Evolutionary conservation across 768 basidiomycete genomes (phyloP).

Genomic region (Cubamyces lactineus): DNA sequence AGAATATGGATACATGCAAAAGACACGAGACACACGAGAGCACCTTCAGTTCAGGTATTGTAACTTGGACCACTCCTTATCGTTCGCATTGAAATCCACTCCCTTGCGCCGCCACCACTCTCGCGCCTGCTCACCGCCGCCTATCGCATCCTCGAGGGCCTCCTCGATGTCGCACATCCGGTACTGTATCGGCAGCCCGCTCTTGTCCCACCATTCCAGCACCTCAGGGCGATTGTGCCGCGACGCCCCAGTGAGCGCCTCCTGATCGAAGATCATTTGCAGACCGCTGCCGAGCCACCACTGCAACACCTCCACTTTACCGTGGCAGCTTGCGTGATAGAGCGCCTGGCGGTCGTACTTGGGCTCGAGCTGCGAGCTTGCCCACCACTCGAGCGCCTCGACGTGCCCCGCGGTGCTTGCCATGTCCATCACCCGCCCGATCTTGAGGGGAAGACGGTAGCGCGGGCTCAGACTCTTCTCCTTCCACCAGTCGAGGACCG

Average conservation of each 20-base stretch:
- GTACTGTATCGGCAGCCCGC: constrained; percentile 79
- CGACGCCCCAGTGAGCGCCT: constrained; percentile 79
- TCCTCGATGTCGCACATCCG: constrained; percentile 92
- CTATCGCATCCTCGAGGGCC: constrained; percentile 85
- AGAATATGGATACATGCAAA: constrained; percentile 13
- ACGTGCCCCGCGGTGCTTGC: constrained; percentile 80
- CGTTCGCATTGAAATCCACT: constrained; percentile 80
- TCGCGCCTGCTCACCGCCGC: constrained; percentile 74
- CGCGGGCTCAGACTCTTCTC: constrained; percentile 44
- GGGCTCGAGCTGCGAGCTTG: constrained; percentile 71
- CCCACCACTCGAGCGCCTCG: constrained; percentile 84
- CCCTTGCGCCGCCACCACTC: constrained; percentile 84
- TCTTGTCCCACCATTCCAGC: constrained; percentile 87
- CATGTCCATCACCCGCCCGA: constrained; percentile 85
- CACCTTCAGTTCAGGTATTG: constrained; percentile 60
- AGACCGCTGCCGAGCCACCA: constrained; percentile 86
- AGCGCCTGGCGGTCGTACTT: constrained; percentile 80
- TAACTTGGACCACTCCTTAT: constrained; percentile 88
- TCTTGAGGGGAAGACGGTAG: constrained; percentile 65
- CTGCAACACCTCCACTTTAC: constrained; percentile 76
- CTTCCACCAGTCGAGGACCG: constrained; percentile 86
- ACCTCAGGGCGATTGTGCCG: constrained; percentile 81
- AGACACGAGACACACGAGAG: neutral
- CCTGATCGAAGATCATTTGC: constrained; percentile 78
- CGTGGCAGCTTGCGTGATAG: constrained; percentile 78